Conservation (phyloP, 768 basidiomycete species). For the Termitomyces sp. region DNA sequence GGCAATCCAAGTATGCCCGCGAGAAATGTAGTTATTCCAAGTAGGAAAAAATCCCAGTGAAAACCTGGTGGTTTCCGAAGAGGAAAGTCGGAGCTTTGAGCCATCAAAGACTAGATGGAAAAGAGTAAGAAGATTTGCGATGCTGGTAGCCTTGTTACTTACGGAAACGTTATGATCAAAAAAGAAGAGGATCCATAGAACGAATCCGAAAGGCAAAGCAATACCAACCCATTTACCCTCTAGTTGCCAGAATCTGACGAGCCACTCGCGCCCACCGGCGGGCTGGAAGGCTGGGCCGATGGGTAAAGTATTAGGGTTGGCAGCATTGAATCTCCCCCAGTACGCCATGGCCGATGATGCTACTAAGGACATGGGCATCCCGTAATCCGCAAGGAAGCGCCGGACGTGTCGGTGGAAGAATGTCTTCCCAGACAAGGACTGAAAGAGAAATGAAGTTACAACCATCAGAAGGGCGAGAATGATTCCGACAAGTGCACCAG, state of each 20-base stretch:
- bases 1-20: conserved; percentile 83
- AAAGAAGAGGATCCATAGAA: conserved; percentile 90
- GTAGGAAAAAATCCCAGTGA: conserved; percentile 85
- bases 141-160: conserved; percentile 22
- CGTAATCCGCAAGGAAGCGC: conserved; percentile 79
- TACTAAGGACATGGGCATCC: conserved; percentile 84
- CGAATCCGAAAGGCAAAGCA: conserved; percentile 83
- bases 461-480: conserved; percentile 80
- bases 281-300: conserved; percentile 65
- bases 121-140: not conserved
- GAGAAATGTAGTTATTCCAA: conserved; percentile 87
- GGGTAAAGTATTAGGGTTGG: conserved; percentile 63
- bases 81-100: conserved; percentile 85
- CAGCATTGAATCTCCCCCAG: conserved; percentile 71
- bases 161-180: conserved; percentile 95
- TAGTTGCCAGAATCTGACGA: conserved; percentile 86
- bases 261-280: conserved; percentile 70
- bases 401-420: conserved; percentile 74
- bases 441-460: conserved; percentile 68
- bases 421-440: conserved; percentile 51
- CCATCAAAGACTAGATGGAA: conserved; percentile 71
- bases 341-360: conserved; percentile 76
- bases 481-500: conserved; percentile 57
- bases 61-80: conserved; percentile 87
- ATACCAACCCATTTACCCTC: conserved; percentile 87